These are phyloP conservation scores for Tricholoma saponaceum DNA, from an alignment of 768 basidiomycete genomes.

Conservation along the genomic window DNA sequence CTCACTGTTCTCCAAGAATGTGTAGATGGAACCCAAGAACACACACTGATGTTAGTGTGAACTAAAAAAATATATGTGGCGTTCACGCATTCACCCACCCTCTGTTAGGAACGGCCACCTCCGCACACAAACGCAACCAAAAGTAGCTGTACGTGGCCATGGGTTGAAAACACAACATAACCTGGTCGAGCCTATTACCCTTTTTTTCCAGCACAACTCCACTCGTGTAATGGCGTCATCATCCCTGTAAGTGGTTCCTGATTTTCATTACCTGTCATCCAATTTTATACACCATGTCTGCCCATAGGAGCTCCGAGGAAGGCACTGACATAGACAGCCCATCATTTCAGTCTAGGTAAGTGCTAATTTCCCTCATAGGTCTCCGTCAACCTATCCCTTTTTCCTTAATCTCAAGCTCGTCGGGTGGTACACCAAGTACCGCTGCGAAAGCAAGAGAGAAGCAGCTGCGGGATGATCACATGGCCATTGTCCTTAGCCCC, in stretches of 20 bases:
- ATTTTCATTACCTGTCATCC: slow-evolving; percentile 25
- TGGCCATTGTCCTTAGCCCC: slow-evolving; percentile 48
- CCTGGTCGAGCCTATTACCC: background rate
- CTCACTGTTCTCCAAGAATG: background rate
- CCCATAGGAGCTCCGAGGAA: slow-evolving; percentile 10
- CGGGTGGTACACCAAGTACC: slow-evolving; percentile 25
- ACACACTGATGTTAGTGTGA: background rate
- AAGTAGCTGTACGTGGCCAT: background rate
- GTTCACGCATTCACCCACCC: background rate
- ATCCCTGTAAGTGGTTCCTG: slow-evolving; percentile 47
- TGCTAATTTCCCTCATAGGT: background rate
- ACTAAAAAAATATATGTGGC: background rate
- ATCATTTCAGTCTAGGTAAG: slow-evolving; percentile 12
- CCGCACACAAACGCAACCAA: background rate
- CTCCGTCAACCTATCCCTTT: background rate
- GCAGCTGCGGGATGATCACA: slow-evolving; percentile 47
- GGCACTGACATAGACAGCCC: slow-evolving; percentile 8
- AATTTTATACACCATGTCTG: slow-evolving; percentile 41
- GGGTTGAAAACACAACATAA: background rate
- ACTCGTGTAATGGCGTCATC: slow-evolving; percentile 24
- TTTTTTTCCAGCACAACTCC: background rate
- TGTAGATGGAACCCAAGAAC: background rate
- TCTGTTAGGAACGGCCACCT: background rate
- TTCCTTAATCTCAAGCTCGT: slow-evolving; percentile 3
- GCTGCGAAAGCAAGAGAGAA: slow-evolving; percentile 49